A percentile compares a stretch with the other conserved stretches of the same genome.
Evolutionary conservation across 352 stramenopile species (phyloP).

Genomic region (Phytophthora chlamydospora): DNA sequence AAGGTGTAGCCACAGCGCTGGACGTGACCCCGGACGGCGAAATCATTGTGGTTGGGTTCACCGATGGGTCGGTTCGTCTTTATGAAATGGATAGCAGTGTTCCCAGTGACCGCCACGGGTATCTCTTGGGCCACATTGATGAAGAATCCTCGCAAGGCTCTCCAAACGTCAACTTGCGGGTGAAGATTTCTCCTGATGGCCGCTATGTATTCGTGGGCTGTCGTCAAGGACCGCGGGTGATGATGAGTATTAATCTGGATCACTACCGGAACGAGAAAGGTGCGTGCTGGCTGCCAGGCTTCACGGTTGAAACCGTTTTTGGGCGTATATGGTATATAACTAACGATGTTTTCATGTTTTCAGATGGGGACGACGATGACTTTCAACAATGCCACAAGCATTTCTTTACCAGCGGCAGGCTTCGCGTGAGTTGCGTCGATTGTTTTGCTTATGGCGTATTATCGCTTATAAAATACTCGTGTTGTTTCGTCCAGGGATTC

Average conservation of each 20-base stretch:
- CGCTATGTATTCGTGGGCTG: slow-evolving; percentile 86
- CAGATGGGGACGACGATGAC: slow-evolving; percentile 81
- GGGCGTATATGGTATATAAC: background rate
- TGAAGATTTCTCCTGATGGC: slow-evolving; percentile 82
- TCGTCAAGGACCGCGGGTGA: slow-evolving; percentile 60
- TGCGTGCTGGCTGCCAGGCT: slow-evolving; percentile 30
- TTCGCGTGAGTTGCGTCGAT: slow-evolving; percentile 51
- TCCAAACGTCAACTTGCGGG: slow-evolving; percentile 55
- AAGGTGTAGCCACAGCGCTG: slow-evolving; percentile 72
- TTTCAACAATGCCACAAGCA: slow-evolving; percentile 84
- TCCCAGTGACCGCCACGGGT: slow-evolving; percentile 79
- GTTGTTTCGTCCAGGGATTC: slow-evolving; percentile 58
- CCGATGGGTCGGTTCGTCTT: slow-evolving; percentile 74
- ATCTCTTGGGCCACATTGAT: slow-evolving; percentile 82
- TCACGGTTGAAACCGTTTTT: background rate
- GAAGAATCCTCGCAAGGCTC: slow-evolving; percentile 69
- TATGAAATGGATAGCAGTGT: slow-evolving; percentile 89
- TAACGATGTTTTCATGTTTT: slow-evolving; percentile 8
- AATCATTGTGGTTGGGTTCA: slow-evolving; percentile 84
- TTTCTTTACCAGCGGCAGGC: slow-evolving; percentile 59
- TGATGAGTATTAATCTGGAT: slow-evolving; percentile 87
- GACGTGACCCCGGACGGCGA: slow-evolving; percentile 82
- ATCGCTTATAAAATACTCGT: slow-evolving; percentile 7
- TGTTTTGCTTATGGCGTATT: slow-evolving; percentile 2
- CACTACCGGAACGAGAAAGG: slow-evolving; percentile 85